These are phyloP conservation scores for Lecanicillium sp. DNA, from an alignment of 2,329 filamentous ascomycete genomes.

Conservation along the genomic window DNA sequence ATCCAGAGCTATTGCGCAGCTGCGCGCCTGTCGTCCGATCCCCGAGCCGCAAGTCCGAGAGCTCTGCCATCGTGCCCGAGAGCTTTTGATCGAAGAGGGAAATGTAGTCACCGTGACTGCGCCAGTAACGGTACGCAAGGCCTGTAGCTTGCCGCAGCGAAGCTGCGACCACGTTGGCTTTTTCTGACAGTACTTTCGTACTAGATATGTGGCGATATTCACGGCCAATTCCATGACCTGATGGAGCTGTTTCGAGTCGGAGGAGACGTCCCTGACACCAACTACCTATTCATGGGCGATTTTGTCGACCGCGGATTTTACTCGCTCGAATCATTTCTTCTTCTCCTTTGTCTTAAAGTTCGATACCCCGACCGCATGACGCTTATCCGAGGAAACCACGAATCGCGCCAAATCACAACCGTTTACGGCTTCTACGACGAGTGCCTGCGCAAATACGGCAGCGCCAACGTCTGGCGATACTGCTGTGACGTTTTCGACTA, in stretches of 20 bases:
- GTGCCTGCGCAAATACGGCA: conserved; percentile 91
- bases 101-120: conserved; percentile 95
- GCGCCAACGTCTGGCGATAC: conserved; percentile 93
- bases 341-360: conserved; percentile 93
- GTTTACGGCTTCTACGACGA: conserved; percentile 99
- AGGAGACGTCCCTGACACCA: conserved; percentile 89
- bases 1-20: conserved; percentile 93
- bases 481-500: conserved; percentile 99
- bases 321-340: conserved; percentile 91
- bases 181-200: neutral
- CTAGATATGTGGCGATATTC: conserved; percentile 92
- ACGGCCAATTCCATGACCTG: conserved; percentile 92
- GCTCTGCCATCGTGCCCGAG: conserved; percentile 92
- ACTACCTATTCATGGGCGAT: conserved; percentile 97
- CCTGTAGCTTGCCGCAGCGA: neutral
- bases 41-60: conserved; percentile 93
- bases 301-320: conserved; percentile 98
- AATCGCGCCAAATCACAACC: conserved; percentile 93
- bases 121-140: conserved; percentile 72
- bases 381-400: conserved; percentile 89
- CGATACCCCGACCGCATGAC: conserved; percentile 97
- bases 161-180: neutral
- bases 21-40: conserved; percentile 93
- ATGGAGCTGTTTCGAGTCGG: conserved; percentile 96
- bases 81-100: conserved; percentile 93